Base-by-base conservation (phyloP, 345 rosid genomes). In the Salix brachista region DNA sequence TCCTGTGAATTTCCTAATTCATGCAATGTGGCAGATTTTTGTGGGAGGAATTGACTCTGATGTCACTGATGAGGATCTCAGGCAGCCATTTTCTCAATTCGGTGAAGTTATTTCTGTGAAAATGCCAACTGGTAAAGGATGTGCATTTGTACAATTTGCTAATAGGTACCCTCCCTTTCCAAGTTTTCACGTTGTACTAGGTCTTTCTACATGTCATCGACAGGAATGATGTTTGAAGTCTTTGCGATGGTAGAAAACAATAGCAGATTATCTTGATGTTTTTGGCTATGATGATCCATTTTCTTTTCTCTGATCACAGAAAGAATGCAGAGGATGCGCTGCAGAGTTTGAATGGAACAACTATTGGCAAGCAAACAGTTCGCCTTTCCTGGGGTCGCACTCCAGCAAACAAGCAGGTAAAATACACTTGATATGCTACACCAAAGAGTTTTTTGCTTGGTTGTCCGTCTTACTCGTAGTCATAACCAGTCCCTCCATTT, bases 361-460 rank as follows among this genome's bases (percentile, higher is more conserved):
- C 83, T 37, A 90, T 96, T 9, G 98, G 99, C 73, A 93, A 93
- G 84, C 96, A 96, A 80, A 88, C 93, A 21, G 94, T 95, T 70
- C 94, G 99, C 13, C 96, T 95, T 80, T 93, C 99, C 26, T 95
- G 99, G 99, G 98, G 98, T 60, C 92, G 98, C 72, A 93, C 82
- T 73, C 92, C 94, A 5, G 92, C 83, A 25, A 87, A 89, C 90
- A 95, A 86, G 81, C 99, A 90, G 93, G 98, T 91, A 36, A 52
- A 58, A 50, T 69, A 71, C 44, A 73, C 25, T 61, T 36, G 23
- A 0, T 65, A 19, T 16, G 68, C n/a, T 32, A 17, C 23, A 39
- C 30, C 13, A 5, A 48, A 37, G 41, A 25, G 26, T 69, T 48
- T 61, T 28, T 5, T 16, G 11, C 72, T 32, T 32, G 3, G 68